Conservation (phyloP, 2,329 filamentous ascomycete species). For the Diaporthe vexans region DNA sequence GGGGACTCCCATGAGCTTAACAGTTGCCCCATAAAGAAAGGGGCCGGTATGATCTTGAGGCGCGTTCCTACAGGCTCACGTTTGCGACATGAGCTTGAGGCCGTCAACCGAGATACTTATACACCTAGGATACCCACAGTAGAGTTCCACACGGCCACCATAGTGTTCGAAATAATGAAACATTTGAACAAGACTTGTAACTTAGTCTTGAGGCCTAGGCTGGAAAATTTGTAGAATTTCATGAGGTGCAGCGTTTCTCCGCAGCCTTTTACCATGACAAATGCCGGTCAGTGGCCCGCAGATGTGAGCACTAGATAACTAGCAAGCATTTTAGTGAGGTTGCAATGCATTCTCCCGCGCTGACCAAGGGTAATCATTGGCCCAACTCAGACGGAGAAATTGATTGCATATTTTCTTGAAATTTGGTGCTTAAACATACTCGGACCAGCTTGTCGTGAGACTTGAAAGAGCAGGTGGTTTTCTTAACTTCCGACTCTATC, state of each 20-base stretch:
- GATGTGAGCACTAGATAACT: background rate
- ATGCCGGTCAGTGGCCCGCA: background rate
- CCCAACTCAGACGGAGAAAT: background rate
- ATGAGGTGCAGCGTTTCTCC: background rate
- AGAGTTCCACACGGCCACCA: background rate
- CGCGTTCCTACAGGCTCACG: background rate
- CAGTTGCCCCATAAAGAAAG: background rate
- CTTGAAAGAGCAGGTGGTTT: no score
- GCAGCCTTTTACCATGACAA: background rate
- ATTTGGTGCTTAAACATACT: background rate
- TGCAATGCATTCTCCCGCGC: slow-evolving; percentile 10
- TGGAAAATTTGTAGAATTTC: background rate
- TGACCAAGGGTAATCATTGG: background rate
- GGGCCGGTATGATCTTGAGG: background rate
- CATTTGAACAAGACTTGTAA: no score
- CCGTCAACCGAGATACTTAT: background rate
- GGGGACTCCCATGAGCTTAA: no score
- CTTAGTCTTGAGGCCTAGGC: background rate
- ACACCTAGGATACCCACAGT: background rate
- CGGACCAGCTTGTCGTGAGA: background rate
- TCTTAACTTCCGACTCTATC: background rate
- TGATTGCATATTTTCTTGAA: background rate
- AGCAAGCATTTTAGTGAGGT: slow-evolving; percentile 3
- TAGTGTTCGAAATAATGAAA: background rate
- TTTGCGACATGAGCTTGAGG: background rate